A percentile compares a stretch with the other conserved stretches of the same genome.
Conservation (phyloP, 805 yeast species). For the Kuraishia piskuri region DNA sequence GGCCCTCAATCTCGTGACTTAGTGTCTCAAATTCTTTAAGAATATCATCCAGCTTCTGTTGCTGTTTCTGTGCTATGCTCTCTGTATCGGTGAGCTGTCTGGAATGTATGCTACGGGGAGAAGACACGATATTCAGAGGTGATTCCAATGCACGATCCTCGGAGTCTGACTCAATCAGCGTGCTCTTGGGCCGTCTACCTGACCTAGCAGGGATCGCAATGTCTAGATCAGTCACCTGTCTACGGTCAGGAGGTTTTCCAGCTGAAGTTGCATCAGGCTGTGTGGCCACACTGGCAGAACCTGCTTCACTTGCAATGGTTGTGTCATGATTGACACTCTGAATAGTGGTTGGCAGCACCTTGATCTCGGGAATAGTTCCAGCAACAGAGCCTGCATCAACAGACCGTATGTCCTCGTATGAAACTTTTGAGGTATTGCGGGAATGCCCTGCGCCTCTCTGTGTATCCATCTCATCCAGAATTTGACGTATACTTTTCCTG, state of each 20-base stretch:
- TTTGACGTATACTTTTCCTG: neutral
- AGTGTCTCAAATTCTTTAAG: slow-evolving; percentile 23
- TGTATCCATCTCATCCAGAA: neutral
- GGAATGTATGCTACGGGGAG: neutral
- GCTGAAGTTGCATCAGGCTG: neutral
- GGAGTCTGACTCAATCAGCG: neutral
- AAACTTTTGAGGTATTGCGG: neutral
- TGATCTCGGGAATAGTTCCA: slow-evolving; percentile 11
- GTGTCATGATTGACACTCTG: neutral
- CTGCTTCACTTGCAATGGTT: neutral
- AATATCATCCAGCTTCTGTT: slow-evolving; percentile 18
- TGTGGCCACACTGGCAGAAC: neutral
- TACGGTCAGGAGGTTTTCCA: slow-evolving; percentile 16
- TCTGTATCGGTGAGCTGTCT: neutral
- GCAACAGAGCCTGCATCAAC: neutral
- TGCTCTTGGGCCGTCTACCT: slow-evolving; percentile 17
- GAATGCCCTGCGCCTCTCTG: neutral
- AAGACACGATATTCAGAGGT: neutral
- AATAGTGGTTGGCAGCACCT: slow-evolving; percentile 11
- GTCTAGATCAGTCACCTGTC: slow-evolving; percentile 15
- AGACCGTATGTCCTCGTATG: neutral
- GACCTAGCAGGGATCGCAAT: slow-evolving; percentile 22
- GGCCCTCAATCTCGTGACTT: slow-evolving; percentile 12
- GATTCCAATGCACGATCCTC: neutral
- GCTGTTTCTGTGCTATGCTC: neutral